Base-by-base conservation (phyloP, 257 asterid species). In the Craterostigma plantagineum region DNA sequence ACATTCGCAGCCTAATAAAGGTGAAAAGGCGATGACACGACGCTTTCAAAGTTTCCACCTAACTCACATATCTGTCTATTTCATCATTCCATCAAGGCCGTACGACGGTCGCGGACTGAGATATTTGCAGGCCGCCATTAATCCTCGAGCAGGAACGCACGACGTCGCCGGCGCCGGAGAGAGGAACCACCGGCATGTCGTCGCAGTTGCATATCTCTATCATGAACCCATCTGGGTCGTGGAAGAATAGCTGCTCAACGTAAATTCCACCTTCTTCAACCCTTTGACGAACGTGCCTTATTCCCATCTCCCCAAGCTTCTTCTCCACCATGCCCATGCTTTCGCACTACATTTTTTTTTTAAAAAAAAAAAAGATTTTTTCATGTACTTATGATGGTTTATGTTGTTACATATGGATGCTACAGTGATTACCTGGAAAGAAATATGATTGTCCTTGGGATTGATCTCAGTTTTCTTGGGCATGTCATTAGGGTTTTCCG, bases 211-310 rank as follows among this genome's bases (percentile, higher is more conserved):
- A 87, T 35, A 87, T 82, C 52, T 87, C 98, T 8, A 82, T 71
- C 98, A 87, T 87, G 82, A 87, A 87, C 0, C 92, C 98, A 16
- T 82, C 95, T 0, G 98, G 95, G 18, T 87, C 98, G 48, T 82
- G 98, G 72, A 87, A 87, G 60, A 87, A 87, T 4, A 87, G 48
- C 44, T 87, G 98, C 34, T 87, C 95, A 11, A 87, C 95, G 61
- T 73, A 63, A 17, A 82, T 60, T 4, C 98, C 95, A 0, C 93
- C 98, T 61, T 79, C 98, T 35, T 76, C 98, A 8, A 87, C 98
- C 39, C 71, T 65, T 55, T 79, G 92, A 64, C 76, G 62, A 60
- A 59, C 82, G 57, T 61, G 65, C 43, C 68, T 44, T 12, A 87
- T 87, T 30, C 63, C 90, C 92, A 81, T 76, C 10, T 82, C 92